phyloP scores from a whole-genome alignment of 2,329 filamentous ascomycete species.

The Ophiostoma sp. region DNA sequence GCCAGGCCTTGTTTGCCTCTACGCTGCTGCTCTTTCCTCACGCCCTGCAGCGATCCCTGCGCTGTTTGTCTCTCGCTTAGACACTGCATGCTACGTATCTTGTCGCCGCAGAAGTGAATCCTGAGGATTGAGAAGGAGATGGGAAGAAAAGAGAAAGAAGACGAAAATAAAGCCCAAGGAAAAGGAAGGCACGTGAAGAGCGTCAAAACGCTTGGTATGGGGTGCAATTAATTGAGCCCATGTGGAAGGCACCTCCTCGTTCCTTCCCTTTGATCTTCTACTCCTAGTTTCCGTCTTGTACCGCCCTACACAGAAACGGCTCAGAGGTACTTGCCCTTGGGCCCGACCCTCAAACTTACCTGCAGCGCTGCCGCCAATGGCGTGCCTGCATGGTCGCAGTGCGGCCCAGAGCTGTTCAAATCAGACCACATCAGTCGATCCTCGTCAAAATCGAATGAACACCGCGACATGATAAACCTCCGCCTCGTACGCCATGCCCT shows the following conservation, averaged over 20 bases:
- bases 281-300: neutral
- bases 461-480: slow-evolving; percentile 22
- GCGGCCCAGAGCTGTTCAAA: slow-evolving; percentile 26
- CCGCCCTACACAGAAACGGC: neutral
- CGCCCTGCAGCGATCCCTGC: too few species aligned
- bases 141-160: neutral
- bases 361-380: slow-evolving; percentile 18
- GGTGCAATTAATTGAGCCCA: too few species aligned
- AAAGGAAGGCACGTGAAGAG: too few species aligned
- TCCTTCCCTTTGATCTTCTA: neutral
- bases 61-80: neutral
- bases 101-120: too few species aligned
- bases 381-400: slow-evolving; percentile 20
- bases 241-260: neutral
- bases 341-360: neutral
- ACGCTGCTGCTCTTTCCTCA: neutral
- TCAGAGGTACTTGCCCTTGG: neutral
- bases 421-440: slow-evolving; percentile 30
- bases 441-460: slow-evolving; percentile 25
- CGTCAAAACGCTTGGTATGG: too few species aligned
- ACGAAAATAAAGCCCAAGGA: too few species aligned
- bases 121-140: neutral
- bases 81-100: neutral
- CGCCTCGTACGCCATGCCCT: slow-evolving; percentile 23
- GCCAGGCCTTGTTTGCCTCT: slow-evolving; percentile 3